Evolutionary conservation across 495 filamentous ascomycete genomes (phyloP), one percentile per base, ranked within the genome.

Genomic region (Aspergillus wentii): DNA sequence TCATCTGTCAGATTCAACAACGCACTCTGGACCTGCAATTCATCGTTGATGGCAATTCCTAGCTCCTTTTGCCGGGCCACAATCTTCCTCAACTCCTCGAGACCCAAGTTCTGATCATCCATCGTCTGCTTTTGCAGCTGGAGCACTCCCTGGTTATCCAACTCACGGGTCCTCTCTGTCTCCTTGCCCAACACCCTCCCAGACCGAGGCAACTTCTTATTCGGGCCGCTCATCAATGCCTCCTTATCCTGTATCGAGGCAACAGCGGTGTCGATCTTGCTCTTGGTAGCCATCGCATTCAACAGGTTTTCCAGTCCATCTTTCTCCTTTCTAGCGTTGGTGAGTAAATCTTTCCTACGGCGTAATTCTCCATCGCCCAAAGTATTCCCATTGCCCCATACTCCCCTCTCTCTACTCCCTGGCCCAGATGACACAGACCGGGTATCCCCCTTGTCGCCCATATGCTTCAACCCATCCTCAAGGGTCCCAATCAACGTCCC

Each of bases 341-440:
- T 73, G 5, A 99, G 59, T 36, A 95, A 59, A 61, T 97, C 94
- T 38, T 76, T 78, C 38, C 92, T 63, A 18, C 94, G 66, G 16
- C 89, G 74, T 5, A 94, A 55, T 68, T 98, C 92, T n/a, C 92
- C 92, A 0, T 92, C 86, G 1, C 88, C 86, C 1, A 95, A 56
- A 36, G 65, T 10, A 11, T 19, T 27, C 10, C 16, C 17, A 7
- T 17, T 30, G 6, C n/a, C 21, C 9, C 22, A 13, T 35, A 2
- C 17, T 30, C 27, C 21, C 41, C 11, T 11, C 30, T 28, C 13
- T 25, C n/a, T n/a, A n/a, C n/a, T n/a, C n/a, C n/a, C n/a, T n/a
- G n/a, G n/a, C n/a, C n/a, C n/a, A n/a, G n/a, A n/a, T n/a, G n/a
- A n/a, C n/a, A n/a, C n/a, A n/a, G n/a, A n/a, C n/a, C n/a, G n/a